A percentile compares a stretch with the other conserved stretches of the same genome.
These are phyloP conservation scores for Citrus cavaleriei DNA, from an alignment of 345 rosid genomes.

Conservation along the genomic window DNA sequence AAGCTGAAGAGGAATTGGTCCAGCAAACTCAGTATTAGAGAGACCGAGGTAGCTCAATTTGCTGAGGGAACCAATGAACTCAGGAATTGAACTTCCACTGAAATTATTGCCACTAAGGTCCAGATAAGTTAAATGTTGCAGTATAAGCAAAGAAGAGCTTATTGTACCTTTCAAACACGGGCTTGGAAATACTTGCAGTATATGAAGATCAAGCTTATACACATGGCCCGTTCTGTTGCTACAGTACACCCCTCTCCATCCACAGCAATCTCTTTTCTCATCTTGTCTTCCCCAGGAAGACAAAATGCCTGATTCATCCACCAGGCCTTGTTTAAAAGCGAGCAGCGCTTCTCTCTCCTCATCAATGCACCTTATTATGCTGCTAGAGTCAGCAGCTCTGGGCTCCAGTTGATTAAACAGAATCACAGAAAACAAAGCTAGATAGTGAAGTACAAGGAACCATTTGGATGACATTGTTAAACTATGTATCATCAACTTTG, in stretches of 20 bases:
- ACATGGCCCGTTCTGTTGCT: conserved; percentile 11
- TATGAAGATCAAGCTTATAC: conserved; percentile 11
- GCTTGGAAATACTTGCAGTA: neutral
- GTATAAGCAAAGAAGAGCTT: neutral
- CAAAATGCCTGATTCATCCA: neutral
- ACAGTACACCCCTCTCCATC: conserved; percentile 20
- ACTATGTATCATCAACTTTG: neutral
- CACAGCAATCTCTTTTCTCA: conserved; percentile 11
- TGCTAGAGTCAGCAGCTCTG: neutral
- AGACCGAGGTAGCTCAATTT: neutral
- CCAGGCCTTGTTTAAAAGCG: neutral
- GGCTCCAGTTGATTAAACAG: neutral
- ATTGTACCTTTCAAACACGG: neutral
- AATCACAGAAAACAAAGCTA: neutral
- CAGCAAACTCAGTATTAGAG: neutral
- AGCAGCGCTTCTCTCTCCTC: neutral
- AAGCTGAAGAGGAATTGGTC: neutral
- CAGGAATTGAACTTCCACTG: neutral
- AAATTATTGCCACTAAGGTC: neutral
- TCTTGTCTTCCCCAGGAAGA: neutral
- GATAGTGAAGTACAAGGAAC: neutral
- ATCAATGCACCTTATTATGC: neutral
- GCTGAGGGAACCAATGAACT: neutral
- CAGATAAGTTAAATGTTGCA: neutral
- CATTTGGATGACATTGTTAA: neutral